Base-by-base conservation (phyloP, 1,139 yeast species). In the Kurtzmaniella quercitrusa region DNA sequence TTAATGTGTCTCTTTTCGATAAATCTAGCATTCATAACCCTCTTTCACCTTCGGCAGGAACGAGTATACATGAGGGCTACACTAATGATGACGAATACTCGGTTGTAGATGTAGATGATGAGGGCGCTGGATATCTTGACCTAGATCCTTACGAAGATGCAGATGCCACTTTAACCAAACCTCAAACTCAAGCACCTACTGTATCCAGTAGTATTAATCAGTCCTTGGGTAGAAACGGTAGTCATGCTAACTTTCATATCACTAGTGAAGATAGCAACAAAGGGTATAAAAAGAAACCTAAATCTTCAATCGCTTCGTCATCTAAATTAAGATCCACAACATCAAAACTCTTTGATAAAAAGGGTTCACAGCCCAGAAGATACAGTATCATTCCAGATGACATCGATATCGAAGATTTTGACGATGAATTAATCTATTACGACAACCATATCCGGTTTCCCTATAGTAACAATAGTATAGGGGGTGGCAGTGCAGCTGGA, bases 371-470 rank as follows among this genome's bases (percentile, higher is more conserved):
- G 39, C 79, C 89, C 3, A 70, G 91, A 55, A 66, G 91, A 40
- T 84, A 85, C 53, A 82, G 89, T 23, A 85, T 84, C 25, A 77
- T 83, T 3, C 85, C 86, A 1, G 85, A 81, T 55, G 85, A 81
- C 56, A 73, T 81, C 14, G 84, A 81, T 56, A 73, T 80, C 42
- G 87, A 81, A 51, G 87, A 82, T 54, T 79, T 78, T 50, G 82
- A 78, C 50, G 84, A 79, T 45, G 81, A 78, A 45, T 60, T 75
- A 41, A 73, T 73, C 27, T 73, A 73, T 50, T 73, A 73, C 50
- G 79, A 73, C 49, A 68, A 68, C 47, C 68, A 66, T 46, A 62
- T 68, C 17, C 54, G 73, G 38, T 69, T 70, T 43, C 76, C 76
- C 3, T 61, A 68, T 50, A 65, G 42, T 14, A 43, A 43, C 37